These are phyloP conservation scores for Papiliotrema nemorosa DNA, from an alignment of 1,284 basidiomycete genomes.

Conservation along the genomic window DNA sequence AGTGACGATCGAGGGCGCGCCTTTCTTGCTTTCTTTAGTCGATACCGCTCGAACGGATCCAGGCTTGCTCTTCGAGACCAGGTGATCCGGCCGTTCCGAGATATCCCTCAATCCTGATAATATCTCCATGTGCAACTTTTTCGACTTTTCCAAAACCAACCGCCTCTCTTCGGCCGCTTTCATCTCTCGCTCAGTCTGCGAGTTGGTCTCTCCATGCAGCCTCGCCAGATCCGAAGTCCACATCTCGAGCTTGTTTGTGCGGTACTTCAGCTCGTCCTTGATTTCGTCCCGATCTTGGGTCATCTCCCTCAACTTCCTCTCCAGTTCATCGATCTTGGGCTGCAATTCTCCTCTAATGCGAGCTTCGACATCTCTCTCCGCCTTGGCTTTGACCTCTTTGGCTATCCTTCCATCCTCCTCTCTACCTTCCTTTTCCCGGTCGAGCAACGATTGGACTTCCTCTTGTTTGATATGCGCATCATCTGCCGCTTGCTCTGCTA, in stretches of 20 bases:
- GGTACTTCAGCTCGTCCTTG: neutral
- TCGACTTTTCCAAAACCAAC: neutral
- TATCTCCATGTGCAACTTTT: constrained; percentile 1
- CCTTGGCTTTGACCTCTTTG: neutral
- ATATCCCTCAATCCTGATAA: neutral
- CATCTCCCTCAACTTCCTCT: neutral
- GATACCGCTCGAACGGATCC: too few relatives aligned
- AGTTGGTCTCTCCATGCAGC: neutral
- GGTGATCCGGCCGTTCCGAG: neutral
- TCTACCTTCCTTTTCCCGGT: neutral
- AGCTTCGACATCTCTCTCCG: neutral
- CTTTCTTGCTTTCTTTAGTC: too few relatives aligned
- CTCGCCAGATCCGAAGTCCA: neutral
- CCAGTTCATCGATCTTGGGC: constrained; percentile 1
- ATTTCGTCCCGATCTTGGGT: constrained; percentile 1
- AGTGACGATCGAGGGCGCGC: too few relatives aligned
- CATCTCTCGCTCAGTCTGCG: neutral
- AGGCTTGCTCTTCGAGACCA: too few relatives aligned
- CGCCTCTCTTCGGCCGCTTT: constrained; percentile 1
- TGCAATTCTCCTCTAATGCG: neutral
- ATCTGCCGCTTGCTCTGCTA: neutral
- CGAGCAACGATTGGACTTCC: neutral
- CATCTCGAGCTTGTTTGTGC: neutral
- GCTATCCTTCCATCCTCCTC: neutral
- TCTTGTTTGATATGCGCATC: neutral